Evolutionary conservation across 352 stramenopile genomes (phyloP).

Genomic region (Phytophthora sp.): DNA sequence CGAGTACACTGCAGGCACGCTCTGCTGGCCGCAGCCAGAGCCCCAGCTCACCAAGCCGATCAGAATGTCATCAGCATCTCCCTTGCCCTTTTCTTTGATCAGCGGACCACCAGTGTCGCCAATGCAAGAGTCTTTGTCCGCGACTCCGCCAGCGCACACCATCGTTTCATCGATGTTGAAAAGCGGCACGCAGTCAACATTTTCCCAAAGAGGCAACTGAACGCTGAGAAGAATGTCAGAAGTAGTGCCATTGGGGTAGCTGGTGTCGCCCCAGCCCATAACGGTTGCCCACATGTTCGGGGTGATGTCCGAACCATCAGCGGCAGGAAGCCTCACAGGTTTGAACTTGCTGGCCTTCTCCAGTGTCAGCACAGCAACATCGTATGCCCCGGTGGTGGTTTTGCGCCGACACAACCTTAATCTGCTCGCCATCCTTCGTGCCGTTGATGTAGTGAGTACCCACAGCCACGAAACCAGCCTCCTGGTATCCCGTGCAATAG

Average conservation of each 20-base stretch:
- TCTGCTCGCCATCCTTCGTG: slow-evolving; percentile 21
- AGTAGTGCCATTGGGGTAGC: slow-evolving; percentile 14
- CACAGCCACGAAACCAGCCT: slow-evolving; percentile 5
- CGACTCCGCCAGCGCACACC: not conserved
- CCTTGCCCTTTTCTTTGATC: not conserved
- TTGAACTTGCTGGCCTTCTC: slow-evolving; percentile 28
- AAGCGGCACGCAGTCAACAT: too few relatives aligned
- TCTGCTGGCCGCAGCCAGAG: not conserved
- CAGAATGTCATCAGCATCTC: not conserved
- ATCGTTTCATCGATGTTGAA: too few relatives aligned
- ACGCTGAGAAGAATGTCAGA: too few relatives aligned
- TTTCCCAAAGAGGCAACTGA: too few relatives aligned
- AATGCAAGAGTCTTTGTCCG: not conserved
- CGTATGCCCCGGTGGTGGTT: slow-evolving; percentile 26
- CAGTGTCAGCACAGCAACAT: slow-evolving; percentile 52
- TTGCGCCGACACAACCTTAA: slow-evolving; percentile 7
- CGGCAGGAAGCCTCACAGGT: slow-evolving; percentile 33
- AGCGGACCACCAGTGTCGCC: not conserved
- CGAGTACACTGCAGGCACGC: not conserved
- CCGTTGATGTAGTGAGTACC: slow-evolving; percentile 25
- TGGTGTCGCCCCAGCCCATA: slow-evolving; percentile 38
- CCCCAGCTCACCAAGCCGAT: not conserved
- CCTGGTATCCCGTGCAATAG: not conserved
- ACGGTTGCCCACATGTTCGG: slow-evolving; percentile 27
- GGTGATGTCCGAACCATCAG: slow-evolving; percentile 29